These are phyloP conservation scores for Ploettnerulaceae sp. DNA, from an alignment of 2,329 filamentous ascomycete genomes.

Conservation along the genomic window DNA sequence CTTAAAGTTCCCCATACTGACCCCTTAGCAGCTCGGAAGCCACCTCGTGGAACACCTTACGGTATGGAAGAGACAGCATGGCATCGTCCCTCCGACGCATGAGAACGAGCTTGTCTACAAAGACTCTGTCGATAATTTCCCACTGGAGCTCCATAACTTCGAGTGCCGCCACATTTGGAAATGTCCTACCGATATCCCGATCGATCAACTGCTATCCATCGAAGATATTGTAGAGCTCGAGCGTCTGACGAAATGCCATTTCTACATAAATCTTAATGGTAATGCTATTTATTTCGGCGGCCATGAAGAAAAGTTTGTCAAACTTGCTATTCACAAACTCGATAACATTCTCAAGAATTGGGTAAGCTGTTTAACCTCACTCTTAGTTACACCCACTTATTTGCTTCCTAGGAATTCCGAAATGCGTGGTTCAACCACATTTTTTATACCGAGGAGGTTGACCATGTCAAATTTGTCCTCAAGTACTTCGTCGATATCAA, in stretches of 20 bases:
- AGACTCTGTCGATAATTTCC: conserved; percentile 1
- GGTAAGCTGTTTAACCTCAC: conserved; percentile 16
- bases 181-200: neutral
- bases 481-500: conserved; percentile 21
- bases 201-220: conserved; percentile 17
- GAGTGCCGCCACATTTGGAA: conserved; percentile 15
- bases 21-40: conserved; percentile 16
- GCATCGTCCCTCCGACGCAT: neutral
- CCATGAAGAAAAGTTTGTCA: conserved; percentile 8
- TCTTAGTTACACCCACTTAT: neutral
- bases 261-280: conserved; percentile 18
- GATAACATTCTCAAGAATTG: conserved; percentile 25
- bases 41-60: conserved; percentile 20
- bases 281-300: conserved; percentile 22
- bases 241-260: conserved; percentile 21
- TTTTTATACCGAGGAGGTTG: conserved; percentile 26
- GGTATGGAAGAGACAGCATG: conserved; percentile 8
- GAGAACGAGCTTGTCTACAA: neutral
- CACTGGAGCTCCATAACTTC: conserved; percentile 14
- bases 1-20: neutral
- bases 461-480: conserved; percentile 20
- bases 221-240: conserved; percentile 13
- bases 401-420: neutral
- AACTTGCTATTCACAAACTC: conserved; percentile 23
- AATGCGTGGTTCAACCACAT: conserved; percentile 15